Evolutionary conservation across 164 flowering plant genomes (phyloP), one percentile per base, ranked within the genome.

Genomic region (Annona squamosa): DNA sequence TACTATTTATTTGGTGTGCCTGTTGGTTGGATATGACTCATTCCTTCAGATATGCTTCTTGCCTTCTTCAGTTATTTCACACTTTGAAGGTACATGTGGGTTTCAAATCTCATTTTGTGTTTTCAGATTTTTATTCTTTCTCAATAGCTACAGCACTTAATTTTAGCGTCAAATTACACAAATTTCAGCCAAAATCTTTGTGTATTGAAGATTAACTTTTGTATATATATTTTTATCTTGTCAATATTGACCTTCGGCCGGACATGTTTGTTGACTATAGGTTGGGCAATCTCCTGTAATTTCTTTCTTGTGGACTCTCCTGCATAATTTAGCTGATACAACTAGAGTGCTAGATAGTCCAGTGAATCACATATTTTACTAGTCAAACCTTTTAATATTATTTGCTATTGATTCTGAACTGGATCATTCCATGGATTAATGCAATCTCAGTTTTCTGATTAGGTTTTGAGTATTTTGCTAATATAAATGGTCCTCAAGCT

Each of bases 11-110:
- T 82, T 91, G 84, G 82, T 91, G 62, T 95, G 99, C 78, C 92
- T 95, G 71, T 81, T 95, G 75, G 78, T 83, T 81, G 99, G 99
- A 70, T 95, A 95, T 85, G 99, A 95, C 85, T 87, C 97, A 70
- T 95, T 91, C 77, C 57, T 44, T 6, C 92, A 91, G 85, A 82
- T 95, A 75, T 95, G 99, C 83, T 93, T 95, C 85, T 83, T 81
- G 74, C 99, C 98, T 0, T 84, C 89, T 44, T 88, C 87, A 10
- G 81, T 93, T 74, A 42, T 91, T 76, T 84, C 93, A 45, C 81
- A 63, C 26, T 93, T 95, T 74, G 92, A 95, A 88, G 98, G 99
- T 91, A 85, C 46, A 26, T 42, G 48, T n/a, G 16, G 17, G 46
- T 66, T 66, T 43, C 46, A 66, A 66, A 41, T 42, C 3, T 42